These are phyloP conservation scores for Physocladia obscura DNA, from an alignment of 192 early-diverging fungal species.

Conservation along the genomic window DNA sequence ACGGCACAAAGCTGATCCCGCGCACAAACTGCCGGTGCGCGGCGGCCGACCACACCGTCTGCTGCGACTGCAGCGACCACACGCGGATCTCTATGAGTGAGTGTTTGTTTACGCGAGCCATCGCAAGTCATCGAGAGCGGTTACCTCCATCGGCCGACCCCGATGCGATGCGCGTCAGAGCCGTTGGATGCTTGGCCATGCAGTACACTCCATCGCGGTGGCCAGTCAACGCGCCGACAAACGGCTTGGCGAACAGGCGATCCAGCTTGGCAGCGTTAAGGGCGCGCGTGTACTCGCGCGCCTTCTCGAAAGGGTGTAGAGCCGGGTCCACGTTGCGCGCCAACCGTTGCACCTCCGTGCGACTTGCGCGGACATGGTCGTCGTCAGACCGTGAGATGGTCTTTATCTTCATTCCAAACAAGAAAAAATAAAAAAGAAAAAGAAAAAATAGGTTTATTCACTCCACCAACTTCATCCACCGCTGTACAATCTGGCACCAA, in stretches of 20 bases:
- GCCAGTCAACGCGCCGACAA: constrained; percentile 83
- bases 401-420: constrained; percentile 77
- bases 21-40: constrained; percentile 83
- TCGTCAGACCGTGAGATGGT: constrained; percentile 80
- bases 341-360: constrained; percentile 80
- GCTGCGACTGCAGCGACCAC: constrained; percentile 80
- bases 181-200: constrained; percentile 90
- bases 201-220: constrained; percentile 95
- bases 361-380: constrained; percentile 75
- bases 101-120: neutral
- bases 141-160: constrained; percentile 91
- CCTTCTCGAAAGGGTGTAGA: constrained; percentile 92
- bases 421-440: neutral
- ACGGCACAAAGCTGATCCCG: constrained; percentile 75
- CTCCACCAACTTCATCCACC: constrained; percentile 7
- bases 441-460: neutral
- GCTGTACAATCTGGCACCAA: constrained; percentile 3
- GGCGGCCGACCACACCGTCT: constrained; percentile 71
- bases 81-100: constrained; percentile 73
- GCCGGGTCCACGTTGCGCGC: constrained; percentile 86
- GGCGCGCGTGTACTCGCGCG: constrained; percentile 92
- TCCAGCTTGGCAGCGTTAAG: constrained; percentile 92
- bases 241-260: constrained; percentile 96
- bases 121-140: neutral
- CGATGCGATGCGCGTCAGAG: constrained; percentile 78